phyloP scores from a whole-genome alignment of 148 eudicot species.

The Diospyros lotus region DNA sequence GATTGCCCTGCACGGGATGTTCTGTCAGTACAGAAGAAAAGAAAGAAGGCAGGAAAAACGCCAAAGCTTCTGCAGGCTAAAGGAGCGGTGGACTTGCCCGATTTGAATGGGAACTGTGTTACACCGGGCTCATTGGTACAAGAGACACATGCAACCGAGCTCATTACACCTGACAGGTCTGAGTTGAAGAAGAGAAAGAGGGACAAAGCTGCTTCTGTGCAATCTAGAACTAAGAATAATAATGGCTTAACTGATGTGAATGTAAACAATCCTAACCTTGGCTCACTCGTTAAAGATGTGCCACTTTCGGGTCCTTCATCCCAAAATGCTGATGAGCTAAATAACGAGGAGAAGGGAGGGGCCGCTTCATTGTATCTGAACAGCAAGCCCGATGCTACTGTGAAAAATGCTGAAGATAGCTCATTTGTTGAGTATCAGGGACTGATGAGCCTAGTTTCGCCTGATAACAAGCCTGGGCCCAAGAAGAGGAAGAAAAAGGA shows the following conservation, averaged over 20 bases:
- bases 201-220: conserved; percentile 14
- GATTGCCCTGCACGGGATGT: conserved; percentile 7
- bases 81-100: conserved; percentile 24
- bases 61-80: conserved; percentile 23
- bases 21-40: conserved; percentile 16
- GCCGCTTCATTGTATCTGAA: background rate
- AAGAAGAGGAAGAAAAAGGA: conserved; percentile 38
- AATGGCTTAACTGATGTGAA: conserved; percentile 7
- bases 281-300: conserved; percentile 36
- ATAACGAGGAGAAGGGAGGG: conserved; percentile 8
- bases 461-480: conserved; percentile 17
- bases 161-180: conserved; percentile 13
- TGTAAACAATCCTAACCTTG: conserved; percentile 24
- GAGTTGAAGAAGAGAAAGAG: conserved; percentile 34
- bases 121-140: conserved; percentile 14
- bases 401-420: conserved; percentile 26
- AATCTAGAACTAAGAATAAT: conserved; percentile 12
- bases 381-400: conserved; percentile 9
- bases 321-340: conserved; percentile 15
- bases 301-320: conserved; percentile 25
- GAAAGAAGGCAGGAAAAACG: conserved; percentile 12
- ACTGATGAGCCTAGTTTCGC: conserved; percentile 22
- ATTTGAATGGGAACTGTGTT: conserved; percentile 31
- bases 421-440: conserved; percentile 34
- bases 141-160: conserved; percentile 12